phyloP scores from a whole-genome alignment of 768 basidiomycete species.

The Boletellus emodensis region DNA sequence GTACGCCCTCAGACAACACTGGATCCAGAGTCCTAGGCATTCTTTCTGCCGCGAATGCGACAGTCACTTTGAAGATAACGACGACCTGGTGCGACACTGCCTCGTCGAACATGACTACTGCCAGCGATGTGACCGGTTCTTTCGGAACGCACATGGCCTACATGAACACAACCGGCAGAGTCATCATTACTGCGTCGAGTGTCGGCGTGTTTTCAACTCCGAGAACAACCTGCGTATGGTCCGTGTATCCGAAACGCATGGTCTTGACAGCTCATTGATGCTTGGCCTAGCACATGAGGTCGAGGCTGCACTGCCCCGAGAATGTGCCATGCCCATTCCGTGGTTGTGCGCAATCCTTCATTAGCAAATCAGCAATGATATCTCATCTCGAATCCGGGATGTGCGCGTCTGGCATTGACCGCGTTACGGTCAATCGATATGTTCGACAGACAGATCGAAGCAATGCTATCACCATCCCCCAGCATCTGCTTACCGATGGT shows the following conservation, averaged over 20 bases:
- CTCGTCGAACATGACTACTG: constrained; percentile 42
- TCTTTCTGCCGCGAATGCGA: constrained; percentile 52
- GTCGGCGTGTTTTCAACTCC: constrained; percentile 40
- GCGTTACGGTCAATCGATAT: constrained; percentile 32
- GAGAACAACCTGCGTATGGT: constrained; percentile 15
- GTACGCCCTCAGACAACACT: constrained; percentile 46
- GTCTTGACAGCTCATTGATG: background rate
- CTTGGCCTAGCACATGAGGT: constrained; percentile 45
- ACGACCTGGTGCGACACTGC: constrained; percentile 41
- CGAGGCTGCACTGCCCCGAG: constrained; percentile 44
- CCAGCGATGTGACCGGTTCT: constrained; percentile 37
- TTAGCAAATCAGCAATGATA: constrained; percentile 51
- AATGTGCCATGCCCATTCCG: constrained; percentile 36
- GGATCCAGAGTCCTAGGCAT: constrained; percentile 45
- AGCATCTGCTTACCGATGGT: constrained; percentile 42
- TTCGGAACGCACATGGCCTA: constrained; percentile 37
- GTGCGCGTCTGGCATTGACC: constrained; percentile 49
- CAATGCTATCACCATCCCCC: constrained; percentile 53
- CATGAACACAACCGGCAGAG: constrained; percentile 46
- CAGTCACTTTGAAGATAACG: constrained; percentile 34
- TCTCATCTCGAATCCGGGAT: constrained; percentile 61
- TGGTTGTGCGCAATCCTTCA: constrained; percentile 46
- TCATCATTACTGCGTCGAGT: constrained; percentile 42
- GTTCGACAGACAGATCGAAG: constrained; percentile 42
- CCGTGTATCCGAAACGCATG: background rate